These are phyloP conservation scores for Xylariaceae sp. DNA, from an alignment of 2,329 filamentous ascomycete species.

Conservation along the genomic window DNA sequence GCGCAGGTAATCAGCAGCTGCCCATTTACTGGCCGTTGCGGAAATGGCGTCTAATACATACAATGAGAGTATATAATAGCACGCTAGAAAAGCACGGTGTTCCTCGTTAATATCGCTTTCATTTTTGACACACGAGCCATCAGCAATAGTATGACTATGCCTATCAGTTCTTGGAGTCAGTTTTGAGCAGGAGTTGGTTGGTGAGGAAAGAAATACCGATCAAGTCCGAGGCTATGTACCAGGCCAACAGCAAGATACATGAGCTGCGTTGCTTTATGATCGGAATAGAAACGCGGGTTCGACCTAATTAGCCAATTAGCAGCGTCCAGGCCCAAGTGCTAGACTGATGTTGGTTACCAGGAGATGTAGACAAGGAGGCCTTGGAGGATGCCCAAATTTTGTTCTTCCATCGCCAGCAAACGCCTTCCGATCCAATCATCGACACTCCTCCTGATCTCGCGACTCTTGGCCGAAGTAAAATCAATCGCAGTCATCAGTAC, in stretches of 20 bases:
- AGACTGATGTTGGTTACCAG: conserved; percentile 39
- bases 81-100: conserved; percentile 38
- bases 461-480: conserved; percentile 33
- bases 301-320: conserved; percentile 29
- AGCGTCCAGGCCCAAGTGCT: too few relatives aligned
- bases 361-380: conserved; percentile 43
- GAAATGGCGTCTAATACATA: conserved; percentile 22
- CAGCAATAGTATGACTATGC: conserved; percentile 13
- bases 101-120: conserved; percentile 36
- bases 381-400: conserved; percentile 43
- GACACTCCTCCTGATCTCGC: conserved; percentile 40
- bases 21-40: background rate
- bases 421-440: conserved; percentile 42
- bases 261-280: conserved; percentile 37
- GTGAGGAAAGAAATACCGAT: conserved; percentile 21
- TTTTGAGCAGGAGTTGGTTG: conserved; percentile 13
- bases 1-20: background rate
- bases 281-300: conserved; percentile 35
- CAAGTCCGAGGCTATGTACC: conserved; percentile 40
- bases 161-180: conserved; percentile 17
- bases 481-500: conserved; percentile 37
- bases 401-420: conserved; percentile 40
- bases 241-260: conserved; percentile 40
- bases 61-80: conserved; percentile 40
- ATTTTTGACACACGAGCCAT: conserved; percentile 17